Percentiles rank a stretch among this genome's conserved stretches.
phyloP scores from a whole-genome alignment of 164 flowering plant species.

The Magnolia officinalis region DNA sequence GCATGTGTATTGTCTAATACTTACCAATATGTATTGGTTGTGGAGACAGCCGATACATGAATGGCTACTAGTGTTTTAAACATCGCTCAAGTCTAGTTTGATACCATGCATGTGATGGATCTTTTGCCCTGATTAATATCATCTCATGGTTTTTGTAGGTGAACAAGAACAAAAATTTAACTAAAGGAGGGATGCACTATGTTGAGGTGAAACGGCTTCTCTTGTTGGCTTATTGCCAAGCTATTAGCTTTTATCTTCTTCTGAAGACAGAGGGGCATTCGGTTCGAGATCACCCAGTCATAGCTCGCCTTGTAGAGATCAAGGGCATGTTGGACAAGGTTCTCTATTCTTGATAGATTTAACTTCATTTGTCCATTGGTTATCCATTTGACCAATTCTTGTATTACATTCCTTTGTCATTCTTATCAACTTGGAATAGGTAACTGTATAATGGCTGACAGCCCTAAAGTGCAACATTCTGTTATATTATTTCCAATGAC shows the following conservation, averaged over 20 bases:
- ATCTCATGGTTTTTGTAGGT: conserved; percentile 39
- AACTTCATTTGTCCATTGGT: background rate
- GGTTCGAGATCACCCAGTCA: conserved; percentile 90
- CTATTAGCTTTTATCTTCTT: conserved; percentile 87
- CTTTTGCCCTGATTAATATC: conserved; percentile 4
- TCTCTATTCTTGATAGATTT: background rate
- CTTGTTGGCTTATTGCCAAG: conserved; percentile 77
- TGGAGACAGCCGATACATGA: no score
- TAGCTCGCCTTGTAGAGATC: conserved; percentile 78
- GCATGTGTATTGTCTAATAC: no score
- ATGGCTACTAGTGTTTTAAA: background rate
- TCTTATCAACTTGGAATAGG: background rate
- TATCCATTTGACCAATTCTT: background rate
- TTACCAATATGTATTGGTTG: no score
- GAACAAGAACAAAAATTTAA: conserved; percentile 17
- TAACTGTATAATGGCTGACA: background rate
- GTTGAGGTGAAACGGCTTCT: conserved; percentile 72
- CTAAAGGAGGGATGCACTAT: conserved; percentile 56
- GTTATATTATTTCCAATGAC: conserved; percentile 15
- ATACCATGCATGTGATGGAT: background rate
- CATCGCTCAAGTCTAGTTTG: background rate
- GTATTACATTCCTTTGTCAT: background rate
- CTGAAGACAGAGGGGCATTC: conserved; percentile 89
- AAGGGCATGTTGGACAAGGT: conserved; percentile 80
- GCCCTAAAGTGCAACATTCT: conserved; percentile 4